Conservation (phyloP, 2,329 filamentous ascomycete species). For the Monilinia polystroma region DNA sequence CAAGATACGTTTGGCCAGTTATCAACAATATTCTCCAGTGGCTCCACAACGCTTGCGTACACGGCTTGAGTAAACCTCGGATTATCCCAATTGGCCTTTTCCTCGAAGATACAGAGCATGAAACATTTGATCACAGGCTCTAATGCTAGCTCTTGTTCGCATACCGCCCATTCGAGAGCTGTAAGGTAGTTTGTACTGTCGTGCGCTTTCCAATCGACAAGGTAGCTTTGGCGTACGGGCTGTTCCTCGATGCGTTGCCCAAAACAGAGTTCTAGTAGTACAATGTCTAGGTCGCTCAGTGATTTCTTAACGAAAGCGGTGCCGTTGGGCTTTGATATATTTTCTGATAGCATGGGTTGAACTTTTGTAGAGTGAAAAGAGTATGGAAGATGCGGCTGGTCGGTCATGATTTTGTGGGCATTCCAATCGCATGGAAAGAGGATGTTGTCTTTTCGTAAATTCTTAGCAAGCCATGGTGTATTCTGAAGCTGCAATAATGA, state of each 20-base stretch:
- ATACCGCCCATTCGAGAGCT: constrained; percentile 31
- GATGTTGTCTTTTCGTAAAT: constrained; percentile 32
- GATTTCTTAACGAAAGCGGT: constrained; percentile 24
- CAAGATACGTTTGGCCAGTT: constrained; percentile 3
- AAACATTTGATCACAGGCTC: constrained; percentile 31
- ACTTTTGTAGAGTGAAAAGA: constrained; percentile 23
- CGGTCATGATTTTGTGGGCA: constrained; percentile 24
- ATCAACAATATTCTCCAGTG: constrained; percentile 26
- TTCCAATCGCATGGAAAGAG: constrained; percentile 29
- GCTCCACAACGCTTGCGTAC: constrained; percentile 31
- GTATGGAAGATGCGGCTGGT: constrained; percentile 31
- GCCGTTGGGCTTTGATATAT: not conserved
- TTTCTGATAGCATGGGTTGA: not conserved
- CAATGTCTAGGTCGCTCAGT: constrained; percentile 31
- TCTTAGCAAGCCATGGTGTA: constrained; percentile 32
- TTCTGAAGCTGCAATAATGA: constrained; percentile 33
- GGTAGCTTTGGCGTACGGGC: constrained; percentile 23
- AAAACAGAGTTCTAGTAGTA: constrained; percentile 36
- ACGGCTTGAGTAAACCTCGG: constrained; percentile 32
- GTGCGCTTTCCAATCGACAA: constrained; percentile 28
- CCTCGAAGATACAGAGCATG: constrained; percentile 30
- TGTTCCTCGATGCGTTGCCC: constrained; percentile 33
- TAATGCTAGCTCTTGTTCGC: constrained; percentile 30
- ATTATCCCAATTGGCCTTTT: constrained; percentile 32
- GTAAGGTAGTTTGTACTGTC: constrained; percentile 30